Evolutionary conservation across 768 basidiomycete genomes (phyloP), one percentile per base, ranked within the genome.

Genomic region (Amanita rimosa): DNA sequence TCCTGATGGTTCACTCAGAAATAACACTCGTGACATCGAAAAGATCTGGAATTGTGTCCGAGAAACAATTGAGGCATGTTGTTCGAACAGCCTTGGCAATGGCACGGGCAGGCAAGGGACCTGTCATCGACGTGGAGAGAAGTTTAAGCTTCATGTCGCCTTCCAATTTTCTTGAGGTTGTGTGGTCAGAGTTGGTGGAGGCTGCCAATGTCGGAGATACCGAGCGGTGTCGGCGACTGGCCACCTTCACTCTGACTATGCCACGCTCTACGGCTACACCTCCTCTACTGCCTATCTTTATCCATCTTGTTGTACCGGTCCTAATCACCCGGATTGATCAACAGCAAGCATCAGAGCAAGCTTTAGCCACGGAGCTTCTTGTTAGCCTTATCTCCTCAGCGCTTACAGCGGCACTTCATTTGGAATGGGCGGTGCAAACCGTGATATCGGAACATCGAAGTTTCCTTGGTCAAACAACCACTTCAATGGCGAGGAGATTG

Each of bases 241-340:
- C 78, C 41, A 83, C 82, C 0, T 85, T 81, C 60, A 73, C 80
- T 34, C 69, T 90, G 34, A 75, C 79, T 24, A 76, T 70, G 52
- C 85, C 85, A 36, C 77, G 76, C 19, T 64, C 68, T 16, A 60
- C 74, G 7, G 58, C 55, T 40, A 60, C 62, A 1, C 79, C 81
- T 1, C 85, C 85, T 1, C 69, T 90, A 5, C 67, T 91, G 17
- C 85, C 85, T 0, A 72, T 85, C 24, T 90, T 89, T 61, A 58
- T 87, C 52, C 78, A 85, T 59, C 67, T 76, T 49, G 63, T 83
- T n/a, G 60, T 85, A 11, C 87, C 86, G 2, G 67, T 71, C 14
- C 58, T 89, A 41, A 73, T 89, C 48, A 60, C 66, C 6, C 55
- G 58, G 14, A 73, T 83, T 44, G 85, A 89, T 57, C 66, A 65